phyloP scores from a whole-genome alignment of 805 yeast species.

The Lachancea mirantina region DNA sequence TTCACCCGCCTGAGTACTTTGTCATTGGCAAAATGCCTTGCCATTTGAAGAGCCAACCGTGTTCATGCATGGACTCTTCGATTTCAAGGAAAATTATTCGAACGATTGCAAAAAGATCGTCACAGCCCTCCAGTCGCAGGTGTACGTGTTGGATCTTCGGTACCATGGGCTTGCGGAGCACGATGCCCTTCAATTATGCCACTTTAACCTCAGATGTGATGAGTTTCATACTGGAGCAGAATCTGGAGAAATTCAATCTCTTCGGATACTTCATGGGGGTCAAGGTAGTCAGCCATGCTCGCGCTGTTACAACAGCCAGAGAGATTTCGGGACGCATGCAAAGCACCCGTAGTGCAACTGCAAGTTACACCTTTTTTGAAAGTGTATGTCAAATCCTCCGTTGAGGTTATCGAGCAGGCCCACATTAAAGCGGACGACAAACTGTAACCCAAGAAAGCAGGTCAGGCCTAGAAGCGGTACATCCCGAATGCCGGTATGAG shows the following conservation, averaged over 20 bases:
- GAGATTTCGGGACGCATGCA: slow-evolving; percentile 33
- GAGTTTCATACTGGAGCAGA: slow-evolving; percentile 28
- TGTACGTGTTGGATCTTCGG: slow-evolving; percentile 40
- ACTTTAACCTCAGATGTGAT: slow-evolving; percentile 38
- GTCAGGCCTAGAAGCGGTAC: slow-evolving; percentile 13
- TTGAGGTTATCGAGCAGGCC: slow-evolving; percentile 14
- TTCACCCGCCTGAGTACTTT: slow-evolving; percentile 22
- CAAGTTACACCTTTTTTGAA: slow-evolving; percentile 33
- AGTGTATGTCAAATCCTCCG: slow-evolving; percentile 35
- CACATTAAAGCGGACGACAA: slow-evolving; percentile 23
- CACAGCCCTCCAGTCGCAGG: slow-evolving; percentile 27
- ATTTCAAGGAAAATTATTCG: slow-evolving; percentile 37
- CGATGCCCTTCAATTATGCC: slow-evolving; percentile 36
- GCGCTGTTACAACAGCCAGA: slow-evolving; percentile 36
- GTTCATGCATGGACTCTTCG: slow-evolving; percentile 45
- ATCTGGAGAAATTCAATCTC: slow-evolving; percentile 25
- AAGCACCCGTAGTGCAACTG: slow-evolving; percentile 36
- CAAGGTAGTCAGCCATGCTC: slow-evolving; percentile 42
- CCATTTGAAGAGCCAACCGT: slow-evolving; percentile 31
- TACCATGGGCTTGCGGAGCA: slow-evolving; percentile 43
- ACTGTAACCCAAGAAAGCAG: slow-evolving; percentile 26
- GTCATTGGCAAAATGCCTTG: slow-evolving; percentile 18
- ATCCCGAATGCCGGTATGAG: slow-evolving; percentile 26
- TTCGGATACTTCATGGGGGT: slow-evolving; percentile 51
- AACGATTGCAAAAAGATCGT: slow-evolving; percentile 34